A percentile compares a stretch with the other conserved stretches of the same genome.
These are phyloP conservation scores for Cyberlindnera maritima DNA, from an alignment of 805 yeast genomes.

Conservation along the genomic window DNA sequence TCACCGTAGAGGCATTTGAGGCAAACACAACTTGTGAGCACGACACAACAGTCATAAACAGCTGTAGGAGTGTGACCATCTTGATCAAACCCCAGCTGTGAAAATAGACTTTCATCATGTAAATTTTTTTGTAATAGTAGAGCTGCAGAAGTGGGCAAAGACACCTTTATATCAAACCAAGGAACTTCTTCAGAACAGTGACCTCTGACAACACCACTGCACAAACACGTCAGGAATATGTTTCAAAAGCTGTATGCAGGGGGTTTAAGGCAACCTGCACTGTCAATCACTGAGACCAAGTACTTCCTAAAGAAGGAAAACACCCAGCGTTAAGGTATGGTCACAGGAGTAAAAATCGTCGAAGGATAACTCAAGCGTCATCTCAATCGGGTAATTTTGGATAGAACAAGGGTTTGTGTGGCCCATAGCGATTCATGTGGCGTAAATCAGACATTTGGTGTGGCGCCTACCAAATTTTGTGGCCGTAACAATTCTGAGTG, in stretches of 20 bases:
- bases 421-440: too few relatives aligned
- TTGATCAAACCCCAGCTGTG: not conserved
- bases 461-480: not conserved
- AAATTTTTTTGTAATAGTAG: too few relatives aligned
- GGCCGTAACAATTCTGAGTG: not conserved
- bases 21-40: conserved; percentile 3
- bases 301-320: not conserved
- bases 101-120: not conserved
- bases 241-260: not conserved
- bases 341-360: too few relatives aligned
- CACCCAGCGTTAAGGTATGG: not conserved
- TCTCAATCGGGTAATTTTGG: not conserved
- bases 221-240: not conserved
- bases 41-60: not conserved
- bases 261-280: not conserved
- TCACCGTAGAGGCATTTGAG: not conserved
- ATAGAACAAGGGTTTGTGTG: not conserved
- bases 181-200: not conserved
- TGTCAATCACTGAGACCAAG: not conserved
- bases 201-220: not conserved
- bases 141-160: too few relatives aligned
- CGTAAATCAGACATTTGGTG: too few relatives aligned
- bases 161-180: not conserved
- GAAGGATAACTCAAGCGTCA: not conserved
- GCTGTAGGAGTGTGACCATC: not conserved